Conservation (phyloP, 2,329 filamentous ascomycete genomes). For the Trichophyton schoenleinii region DNA sequence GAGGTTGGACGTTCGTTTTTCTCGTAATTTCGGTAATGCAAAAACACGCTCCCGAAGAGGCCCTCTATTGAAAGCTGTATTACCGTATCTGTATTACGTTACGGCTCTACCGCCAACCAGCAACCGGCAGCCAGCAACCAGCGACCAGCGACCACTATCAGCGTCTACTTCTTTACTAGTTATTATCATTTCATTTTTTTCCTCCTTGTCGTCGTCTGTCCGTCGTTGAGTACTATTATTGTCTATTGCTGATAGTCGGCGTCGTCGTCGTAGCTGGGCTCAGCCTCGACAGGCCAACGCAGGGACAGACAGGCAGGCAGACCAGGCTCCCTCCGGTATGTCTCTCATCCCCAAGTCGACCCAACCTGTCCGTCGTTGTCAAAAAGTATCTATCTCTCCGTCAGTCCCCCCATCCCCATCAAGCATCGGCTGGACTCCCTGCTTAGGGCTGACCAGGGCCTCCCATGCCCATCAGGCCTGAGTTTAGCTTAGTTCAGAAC, state of each 20-base stretch:
- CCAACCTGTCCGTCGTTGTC: neutral
- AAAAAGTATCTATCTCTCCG: neutral
- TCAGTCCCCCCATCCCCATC: neutral
- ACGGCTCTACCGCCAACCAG: neutral
- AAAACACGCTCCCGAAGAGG: neutral
- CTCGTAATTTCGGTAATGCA: neutral
- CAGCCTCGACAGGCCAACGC: neutral
- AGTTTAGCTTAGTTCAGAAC: too few species aligned
- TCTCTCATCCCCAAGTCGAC: neutral
- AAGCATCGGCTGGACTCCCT: neutral
- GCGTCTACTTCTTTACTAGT: neutral
- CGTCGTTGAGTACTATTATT: neutral
- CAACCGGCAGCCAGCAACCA: too few species aligned
- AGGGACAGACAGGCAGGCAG: neutral
- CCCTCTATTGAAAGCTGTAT: neutral
- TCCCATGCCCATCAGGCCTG: neutral
- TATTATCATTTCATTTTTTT: too few species aligned
- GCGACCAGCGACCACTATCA: too few species aligned
- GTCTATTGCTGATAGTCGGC: neutral
- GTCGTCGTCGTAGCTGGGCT: neutral
- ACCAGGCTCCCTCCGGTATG: neutral
- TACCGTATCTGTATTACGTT: neutral
- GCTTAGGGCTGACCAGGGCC: conserved; percentile 3
- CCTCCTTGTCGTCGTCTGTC: neutral
- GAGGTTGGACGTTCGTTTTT: neutral